phyloP scores from a whole-genome alignment of 768 basidiomycete species.

The Gloeopeniophorella convolvens region DNA sequence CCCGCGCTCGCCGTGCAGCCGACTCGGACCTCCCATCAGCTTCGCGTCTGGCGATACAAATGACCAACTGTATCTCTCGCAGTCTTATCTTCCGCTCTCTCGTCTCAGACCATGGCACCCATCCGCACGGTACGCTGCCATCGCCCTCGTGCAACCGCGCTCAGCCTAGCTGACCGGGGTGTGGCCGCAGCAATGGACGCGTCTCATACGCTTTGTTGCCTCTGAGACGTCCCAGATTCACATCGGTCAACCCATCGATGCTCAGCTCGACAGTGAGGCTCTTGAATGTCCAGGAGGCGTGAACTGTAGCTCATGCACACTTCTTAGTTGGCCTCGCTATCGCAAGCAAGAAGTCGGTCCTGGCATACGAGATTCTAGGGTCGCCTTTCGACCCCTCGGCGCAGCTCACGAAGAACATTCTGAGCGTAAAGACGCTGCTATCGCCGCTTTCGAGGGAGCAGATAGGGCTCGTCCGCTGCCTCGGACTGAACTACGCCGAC shows the following conservation, averaged over 20 bases:
- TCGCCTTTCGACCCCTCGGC: slow-evolving; percentile 61
- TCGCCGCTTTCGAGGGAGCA: slow-evolving; percentile 62
- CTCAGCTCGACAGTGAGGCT: slow-evolving; percentile 52
- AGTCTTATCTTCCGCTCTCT: too few relatives aligned
- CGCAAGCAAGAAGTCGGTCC: slow-evolving; percentile 48
- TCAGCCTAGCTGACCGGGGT: neutral
- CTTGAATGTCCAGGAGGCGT: neutral
- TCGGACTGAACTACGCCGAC: slow-evolving; percentile 81
- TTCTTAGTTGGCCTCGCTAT: slow-evolving; percentile 50
- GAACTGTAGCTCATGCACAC: neutral
- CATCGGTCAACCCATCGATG: slow-evolving; percentile 69
- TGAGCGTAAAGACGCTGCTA: slow-evolving; percentile 68
- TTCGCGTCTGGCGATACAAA: too few relatives aligned
- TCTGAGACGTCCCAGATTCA: slow-evolving; percentile 68
- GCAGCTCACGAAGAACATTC: slow-evolving; percentile 51
- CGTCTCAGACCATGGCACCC: slow-evolving; percentile 42
- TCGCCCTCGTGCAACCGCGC: neutral
- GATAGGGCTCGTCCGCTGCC: slow-evolving; percentile 63
- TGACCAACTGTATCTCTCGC: too few relatives aligned
- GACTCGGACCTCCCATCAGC: too few relatives aligned
- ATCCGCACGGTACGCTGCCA: slow-evolving; percentile 44
- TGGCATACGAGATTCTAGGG: slow-evolving; percentile 67
- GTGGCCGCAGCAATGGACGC: slow-evolving; percentile 59
- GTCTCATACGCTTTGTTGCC: slow-evolving; percentile 78
- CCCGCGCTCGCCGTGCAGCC: too few relatives aligned